Base-by-base conservation (phyloP, 75 land plant species). In the Adiantum capillusveneris region DNA sequence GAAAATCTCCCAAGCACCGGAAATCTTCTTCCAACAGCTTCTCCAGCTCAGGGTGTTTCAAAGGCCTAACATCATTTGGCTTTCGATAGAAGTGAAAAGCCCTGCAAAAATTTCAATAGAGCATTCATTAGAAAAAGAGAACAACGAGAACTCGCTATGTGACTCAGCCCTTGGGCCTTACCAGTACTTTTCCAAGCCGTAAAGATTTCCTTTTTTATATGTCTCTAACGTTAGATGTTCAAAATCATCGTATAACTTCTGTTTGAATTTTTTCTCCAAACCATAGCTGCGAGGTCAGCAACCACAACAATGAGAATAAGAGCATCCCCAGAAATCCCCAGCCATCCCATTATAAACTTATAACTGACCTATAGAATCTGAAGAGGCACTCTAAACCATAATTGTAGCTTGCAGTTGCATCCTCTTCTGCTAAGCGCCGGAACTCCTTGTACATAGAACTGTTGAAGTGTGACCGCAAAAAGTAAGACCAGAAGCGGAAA, bases 161-260 rank as follows among this genome's bases (percentile, higher is more conserved):
- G 26, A 12, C 44, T 17, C 3, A 41, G 19, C 18, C 11, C 17
- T 6, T 34, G 49, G 17, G 12, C 53, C 46, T 45, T 78, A 95
- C 99, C 99, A 90, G 64, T 95, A 95, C 76, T 95, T 86, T 68
- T 95, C 99, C n/a, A 95, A 86, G 43, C 99, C 99, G 72, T 95
- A 95, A 29, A 95, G 80, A 66, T 85, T 87, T 48, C 99, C 99
- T 53, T 80, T 86, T 19, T 72, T 67, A 53, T 84, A 90, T 44
- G 84, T 87, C 28, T 90, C 88, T 55, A 90, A 68, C 0, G 97
- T 82, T 6, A 87, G 77, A 63, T 84, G 70, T 62, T 90, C 99
- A 84, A 95, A 95, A 69, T 95, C 97, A n/a, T 78, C 72, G 59
- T 90, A 90, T 26, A 95, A 74, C 34, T 80, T 84, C 49, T 81